Evolutionary conservation across 768 basidiomycete species (phyloP).

Genomic region (Mycena alexandri): DNA sequence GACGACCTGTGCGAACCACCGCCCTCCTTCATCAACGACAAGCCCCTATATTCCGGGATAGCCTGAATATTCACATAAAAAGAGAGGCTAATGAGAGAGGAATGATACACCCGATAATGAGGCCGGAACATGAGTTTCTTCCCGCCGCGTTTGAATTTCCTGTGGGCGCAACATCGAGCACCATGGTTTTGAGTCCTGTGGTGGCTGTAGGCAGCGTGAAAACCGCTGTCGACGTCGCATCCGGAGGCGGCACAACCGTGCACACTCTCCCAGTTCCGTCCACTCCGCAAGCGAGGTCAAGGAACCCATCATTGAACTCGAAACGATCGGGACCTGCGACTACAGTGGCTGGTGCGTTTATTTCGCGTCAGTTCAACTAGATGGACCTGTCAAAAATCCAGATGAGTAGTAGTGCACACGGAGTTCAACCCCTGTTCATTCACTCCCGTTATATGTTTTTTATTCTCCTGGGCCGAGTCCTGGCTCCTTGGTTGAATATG

Average conservation of each 20-base stretch:
- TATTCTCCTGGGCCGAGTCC: no score
- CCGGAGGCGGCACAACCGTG: constrained; percentile 18
- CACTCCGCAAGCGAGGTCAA: constrained; percentile 19
- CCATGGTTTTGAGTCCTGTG: constrained; percentile 15
- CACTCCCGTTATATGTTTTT: no score
- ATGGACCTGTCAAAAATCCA: no score
- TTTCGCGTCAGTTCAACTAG: no score
- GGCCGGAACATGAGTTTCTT: constrained; percentile 15
- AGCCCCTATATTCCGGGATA: no score
- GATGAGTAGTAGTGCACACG: no score
- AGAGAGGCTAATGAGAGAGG: constrained; percentile 21
- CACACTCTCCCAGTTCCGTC: constrained; percentile 17
- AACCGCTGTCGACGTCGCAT: constrained; percentile 11
- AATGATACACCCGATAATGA: neutral
- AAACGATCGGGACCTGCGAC: constrained; percentile 15
- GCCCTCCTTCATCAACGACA: no score
- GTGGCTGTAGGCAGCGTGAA: constrained; percentile 16
- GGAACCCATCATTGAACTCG: constrained; percentile 9
- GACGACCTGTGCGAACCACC: no score
- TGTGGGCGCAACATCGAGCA: constrained; percentile 18
- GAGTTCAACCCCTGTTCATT: no score
- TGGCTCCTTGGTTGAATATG: no score
- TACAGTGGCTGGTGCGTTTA: no score
- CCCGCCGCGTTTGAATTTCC: constrained; percentile 11
- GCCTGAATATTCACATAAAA: constrained; percentile 16